Conservation (phyloP, 164 flowering plant species). For the Vitis labrusca region DNA sequence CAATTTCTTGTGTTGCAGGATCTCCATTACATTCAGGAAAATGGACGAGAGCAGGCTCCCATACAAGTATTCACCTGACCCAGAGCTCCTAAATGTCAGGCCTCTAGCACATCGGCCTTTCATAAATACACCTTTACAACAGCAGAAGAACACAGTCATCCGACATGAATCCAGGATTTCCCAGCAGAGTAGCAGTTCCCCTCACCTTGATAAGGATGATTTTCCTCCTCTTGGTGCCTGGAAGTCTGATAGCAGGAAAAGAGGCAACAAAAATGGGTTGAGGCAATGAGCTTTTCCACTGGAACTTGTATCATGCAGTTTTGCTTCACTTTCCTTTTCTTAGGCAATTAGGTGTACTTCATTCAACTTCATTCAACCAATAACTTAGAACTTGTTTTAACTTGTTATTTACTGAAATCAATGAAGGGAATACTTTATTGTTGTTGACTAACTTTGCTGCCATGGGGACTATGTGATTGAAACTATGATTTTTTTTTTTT, state of each 20-base stretch:
- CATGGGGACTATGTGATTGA: too few relatives aligned
- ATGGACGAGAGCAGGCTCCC: conserved; percentile 52
- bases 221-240: conserved; percentile 44
- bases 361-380: too few relatives aligned
- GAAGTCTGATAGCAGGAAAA: background rate
- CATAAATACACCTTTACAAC: conserved; percentile 7
- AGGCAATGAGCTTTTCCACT: background rate
- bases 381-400: too few relatives aligned
- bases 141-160: background rate
- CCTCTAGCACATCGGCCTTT: conserved; percentile 16
- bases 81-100: conserved; percentile 33
- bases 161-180: background rate
- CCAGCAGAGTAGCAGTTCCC: background rate
- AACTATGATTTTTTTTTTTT: too few relatives aligned
- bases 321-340: too few relatives aligned
- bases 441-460: too few relatives aligned
- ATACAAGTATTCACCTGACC: conserved; percentile 34
- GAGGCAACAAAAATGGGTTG: background rate
- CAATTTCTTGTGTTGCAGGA: conserved; percentile 19
- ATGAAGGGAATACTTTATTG: too few relatives aligned
- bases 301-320: too few relatives aligned
- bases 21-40: conserved; percentile 53
- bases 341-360: too few relatives aligned
- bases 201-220: conserved; percentile 16
- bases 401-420: too few relatives aligned